Evolutionary conservation across 495 filamentous ascomycete genomes (phyloP), one percentile per base, ranked within the genome.

Genomic region (Penicillium macrosclerotiorum): DNA sequence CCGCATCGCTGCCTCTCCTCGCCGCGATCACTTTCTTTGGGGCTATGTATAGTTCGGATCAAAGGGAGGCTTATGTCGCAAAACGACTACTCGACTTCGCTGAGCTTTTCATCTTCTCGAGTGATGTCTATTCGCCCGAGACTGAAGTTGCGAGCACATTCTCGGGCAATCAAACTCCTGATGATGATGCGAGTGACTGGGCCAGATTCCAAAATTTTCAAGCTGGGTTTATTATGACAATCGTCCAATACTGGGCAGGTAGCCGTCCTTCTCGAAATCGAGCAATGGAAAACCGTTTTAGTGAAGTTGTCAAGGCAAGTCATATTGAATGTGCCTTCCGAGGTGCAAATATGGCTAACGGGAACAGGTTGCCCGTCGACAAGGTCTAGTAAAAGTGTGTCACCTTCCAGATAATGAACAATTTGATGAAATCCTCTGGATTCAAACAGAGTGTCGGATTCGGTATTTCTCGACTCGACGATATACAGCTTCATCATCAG

Each of bases 161-260:
- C 25, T 49, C 49, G 6, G 68, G 66, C 0, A 40, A 25, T 9
- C 50, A 34, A 27, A 54, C 27, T 22, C 19, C 39, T 16, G 55
- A 66, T 8, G 49, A 57, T 13, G 62, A 67, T 22, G 23, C 37
- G 1, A 58, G 47, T 12, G 62, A 69, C 31, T 73, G 69, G 71
- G 26, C 46, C 8, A 61, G 63, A 6, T 73, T 77, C 40, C 66
- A 71, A 41, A 67, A 68, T 26, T 60, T 75, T 23, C 72, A 71
- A 32, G 74, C 71, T 1, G 73, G 68, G 1, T 67, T 72, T 31
- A 42, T 77, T 17, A 69, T 74, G 37, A 46, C 64, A 0, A 45
- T 71, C 7, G 58, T 59, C 11, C 74, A 77, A 40, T 76, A 74
- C 40, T 77, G 73, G 73, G 62, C 73, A 8, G 74, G 74, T 8